phyloP scores from a whole-genome alignment of 2,329 filamentous ascomycete species.

The Colletotrichum trifolii region DNA sequence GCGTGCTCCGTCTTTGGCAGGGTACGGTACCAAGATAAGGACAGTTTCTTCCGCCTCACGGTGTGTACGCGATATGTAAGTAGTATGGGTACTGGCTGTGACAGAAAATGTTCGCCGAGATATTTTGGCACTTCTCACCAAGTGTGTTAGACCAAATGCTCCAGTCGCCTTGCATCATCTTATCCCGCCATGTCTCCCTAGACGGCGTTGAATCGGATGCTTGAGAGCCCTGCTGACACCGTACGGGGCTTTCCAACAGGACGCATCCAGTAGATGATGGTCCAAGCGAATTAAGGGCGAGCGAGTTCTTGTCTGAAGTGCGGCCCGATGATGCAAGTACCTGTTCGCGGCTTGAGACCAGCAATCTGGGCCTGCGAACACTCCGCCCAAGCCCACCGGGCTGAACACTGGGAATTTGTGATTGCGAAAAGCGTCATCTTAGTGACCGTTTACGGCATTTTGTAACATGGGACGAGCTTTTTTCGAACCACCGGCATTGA shows the following conservation, averaged over 20 bases:
- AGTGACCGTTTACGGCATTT: not conserved
- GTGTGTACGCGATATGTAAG: too few species aligned
- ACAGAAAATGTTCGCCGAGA: too few species aligned
- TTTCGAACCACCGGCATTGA: not conserved
- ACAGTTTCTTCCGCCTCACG: too few species aligned
- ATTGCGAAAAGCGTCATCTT: too few species aligned
- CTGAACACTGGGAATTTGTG: not conserved
- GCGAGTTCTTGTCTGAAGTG: constrained; percentile 4
- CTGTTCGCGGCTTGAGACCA: not conserved
- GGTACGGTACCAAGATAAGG: constrained; percentile 6
- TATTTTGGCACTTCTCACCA: too few species aligned
- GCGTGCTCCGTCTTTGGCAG: not conserved
- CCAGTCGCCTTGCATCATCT: too few species aligned
- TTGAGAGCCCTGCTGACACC: too few species aligned
- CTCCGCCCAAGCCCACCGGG: constrained; percentile 1
- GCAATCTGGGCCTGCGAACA: not conserved
- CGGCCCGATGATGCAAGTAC: constrained; percentile 23
- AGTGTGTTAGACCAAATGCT: too few species aligned
- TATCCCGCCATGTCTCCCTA: too few species aligned
- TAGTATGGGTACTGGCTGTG: not conserved
- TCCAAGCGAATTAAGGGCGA: not conserved
- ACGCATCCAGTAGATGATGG: not conserved
- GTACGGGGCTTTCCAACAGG: too few species aligned
- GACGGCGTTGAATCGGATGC: too few species aligned
- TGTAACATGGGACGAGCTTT: too few species aligned